A percentile compares a stretch with the other conserved stretches of the same genome.
Conservation (phyloP, 202 grass and related monocot species). For the Cymbopogon flexuosus region DNA sequence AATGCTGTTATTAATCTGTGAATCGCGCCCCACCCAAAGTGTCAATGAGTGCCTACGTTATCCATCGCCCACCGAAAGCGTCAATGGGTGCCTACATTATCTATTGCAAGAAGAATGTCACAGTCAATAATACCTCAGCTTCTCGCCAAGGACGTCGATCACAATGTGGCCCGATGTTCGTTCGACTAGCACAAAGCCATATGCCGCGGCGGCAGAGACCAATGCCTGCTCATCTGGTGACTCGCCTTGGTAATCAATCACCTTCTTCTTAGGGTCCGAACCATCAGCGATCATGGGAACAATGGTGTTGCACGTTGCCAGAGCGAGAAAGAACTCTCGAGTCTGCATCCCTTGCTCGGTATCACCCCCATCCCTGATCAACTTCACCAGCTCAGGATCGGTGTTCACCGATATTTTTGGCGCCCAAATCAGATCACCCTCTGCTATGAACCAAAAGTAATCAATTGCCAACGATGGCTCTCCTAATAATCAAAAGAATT, state of each 20-base stretch:
- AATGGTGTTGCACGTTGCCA: conserved; percentile 87
- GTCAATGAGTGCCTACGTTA: no score
- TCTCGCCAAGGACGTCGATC: conserved; percentile 72
- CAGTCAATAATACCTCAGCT: conserved; percentile 69
- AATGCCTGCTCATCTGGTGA: conserved; percentile 94
- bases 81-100: conserved; percentile 4
- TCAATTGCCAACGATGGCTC: conserved; percentile 1
- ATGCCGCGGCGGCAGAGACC: conserved; percentile 67
- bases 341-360: conserved; percentile 38
- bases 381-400: conserved; percentile 44
- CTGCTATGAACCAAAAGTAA: conserved; percentile 37
- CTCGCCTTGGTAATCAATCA: conserved; percentile 85
- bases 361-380: conserved; percentile 36
- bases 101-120: conserved; percentile 3
- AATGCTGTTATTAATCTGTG: conserved; percentile 21
- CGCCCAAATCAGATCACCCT: conserved; percentile 35
- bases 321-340: conserved; percentile 66
- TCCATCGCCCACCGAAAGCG: not conserved
- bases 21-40: not conserved
- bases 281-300: conserved; percentile 53
- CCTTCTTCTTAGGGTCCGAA: conserved; percentile 42
- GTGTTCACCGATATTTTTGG: conserved; percentile 57
- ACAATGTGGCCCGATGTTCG: conserved; percentile 74
- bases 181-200: conserved; percentile 77
- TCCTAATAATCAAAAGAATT: conserved; percentile 14